Conservation (phyloP, 1,139 yeast genomes). For the Saccharomyces hybrid region DNA sequence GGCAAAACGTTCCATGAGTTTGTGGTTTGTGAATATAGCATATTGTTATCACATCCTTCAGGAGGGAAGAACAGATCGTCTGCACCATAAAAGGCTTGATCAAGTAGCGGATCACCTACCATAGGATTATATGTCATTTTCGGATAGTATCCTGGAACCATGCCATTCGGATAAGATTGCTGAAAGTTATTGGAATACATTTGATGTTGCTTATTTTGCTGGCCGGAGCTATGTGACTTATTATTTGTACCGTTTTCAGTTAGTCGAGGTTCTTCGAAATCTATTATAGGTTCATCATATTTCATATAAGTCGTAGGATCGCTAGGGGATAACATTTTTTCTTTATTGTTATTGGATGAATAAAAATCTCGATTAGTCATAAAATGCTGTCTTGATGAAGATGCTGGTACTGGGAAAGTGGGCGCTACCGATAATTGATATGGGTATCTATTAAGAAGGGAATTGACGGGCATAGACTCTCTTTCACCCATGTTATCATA, state of each 20-base stretch:
- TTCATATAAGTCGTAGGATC: neutral
- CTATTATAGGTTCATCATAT: neutral
- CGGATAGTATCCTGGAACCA: neutral
- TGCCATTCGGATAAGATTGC: neutral
- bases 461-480: neutral
- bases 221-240: neutral
- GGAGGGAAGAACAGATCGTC: neutral
- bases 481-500: neutral
- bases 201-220: neutral
- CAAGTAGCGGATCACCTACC: neutral
- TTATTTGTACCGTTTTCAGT: neutral
- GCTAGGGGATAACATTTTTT: neutral
- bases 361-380: constrained; percentile 7
- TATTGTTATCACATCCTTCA: neutral
- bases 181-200: neutral
- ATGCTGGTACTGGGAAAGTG: neutral
- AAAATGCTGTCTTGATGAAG: constrained; percentile 1
- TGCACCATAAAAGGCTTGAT: neutral
- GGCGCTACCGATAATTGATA: neutral
- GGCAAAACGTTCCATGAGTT: neutral
- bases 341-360: neutral
- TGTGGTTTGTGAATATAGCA: neutral
- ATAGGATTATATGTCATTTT: neutral
- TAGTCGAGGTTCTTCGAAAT: neutral
- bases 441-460: neutral